These are phyloP conservation scores for Coniochaeta pulveracea DNA, from an alignment of 2,329 filamentous ascomycete species.

Conservation along the genomic window DNA sequence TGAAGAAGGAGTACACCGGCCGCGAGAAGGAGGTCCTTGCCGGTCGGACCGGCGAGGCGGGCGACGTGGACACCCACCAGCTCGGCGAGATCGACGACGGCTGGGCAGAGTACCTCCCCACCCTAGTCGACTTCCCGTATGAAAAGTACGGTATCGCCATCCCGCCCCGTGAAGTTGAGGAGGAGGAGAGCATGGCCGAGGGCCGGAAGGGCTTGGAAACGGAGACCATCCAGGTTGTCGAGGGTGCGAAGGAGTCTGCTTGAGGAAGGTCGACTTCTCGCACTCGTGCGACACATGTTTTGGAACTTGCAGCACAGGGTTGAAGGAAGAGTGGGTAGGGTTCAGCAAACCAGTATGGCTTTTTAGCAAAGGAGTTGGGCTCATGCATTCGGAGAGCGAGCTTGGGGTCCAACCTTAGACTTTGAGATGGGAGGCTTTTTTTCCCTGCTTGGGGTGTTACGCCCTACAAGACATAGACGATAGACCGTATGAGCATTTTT, in stretches of 20 bases:
- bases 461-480: too few species aligned
- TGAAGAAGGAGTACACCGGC: conserved; percentile 65
- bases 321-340: too few species aligned
- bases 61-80: conserved; percentile 37
- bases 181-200: conserved; percentile 28
- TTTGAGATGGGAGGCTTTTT: too few species aligned
- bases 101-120: conserved; percentile 44
- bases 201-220: conserved; percentile 1
- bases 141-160: conserved; percentile 46
- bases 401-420: too few species aligned
- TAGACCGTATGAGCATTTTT: too few species aligned
- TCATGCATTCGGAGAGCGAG: too few species aligned
- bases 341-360: too few species aligned
- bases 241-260: not conserved
- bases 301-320: too few species aligned
- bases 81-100: conserved; percentile 47
- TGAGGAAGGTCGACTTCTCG: too few species aligned
- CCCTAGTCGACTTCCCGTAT: conserved; percentile 44
- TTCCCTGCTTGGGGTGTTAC: too few species aligned
- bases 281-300: too few species aligned
- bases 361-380: too few species aligned
- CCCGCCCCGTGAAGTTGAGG: conserved; percentile 28
- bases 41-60: conserved; percentile 62
- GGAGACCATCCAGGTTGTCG: conserved; percentile 10
- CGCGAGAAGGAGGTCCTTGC: conserved; percentile 75